These are phyloP conservation scores for Leccinum subrobustum DNA, from an alignment of 1,284 basidiomycete species.

Conservation along the genomic window DNA sequence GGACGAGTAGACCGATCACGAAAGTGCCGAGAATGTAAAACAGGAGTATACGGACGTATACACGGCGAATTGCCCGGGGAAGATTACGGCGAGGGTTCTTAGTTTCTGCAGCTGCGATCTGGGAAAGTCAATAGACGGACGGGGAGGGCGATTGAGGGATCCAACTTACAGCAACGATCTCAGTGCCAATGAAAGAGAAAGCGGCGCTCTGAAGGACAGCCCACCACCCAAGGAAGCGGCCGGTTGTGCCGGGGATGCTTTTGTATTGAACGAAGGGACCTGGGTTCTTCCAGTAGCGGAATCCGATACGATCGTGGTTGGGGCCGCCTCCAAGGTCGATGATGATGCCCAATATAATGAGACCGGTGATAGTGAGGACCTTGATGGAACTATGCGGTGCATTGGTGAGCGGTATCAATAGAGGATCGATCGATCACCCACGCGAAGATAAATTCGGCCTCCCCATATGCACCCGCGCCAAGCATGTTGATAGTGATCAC, in stretches of 20 bases:
- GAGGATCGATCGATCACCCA: slow-evolving; percentile 20
- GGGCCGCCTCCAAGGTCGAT: slow-evolving; percentile 63
- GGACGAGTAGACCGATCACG: slow-evolving; percentile 65
- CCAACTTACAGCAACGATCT: slow-evolving; percentile 69
- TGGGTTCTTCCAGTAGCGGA: slow-evolving; percentile 54
- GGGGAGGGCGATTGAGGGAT: background rate
- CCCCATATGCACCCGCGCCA: slow-evolving; percentile 52
- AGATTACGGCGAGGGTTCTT: slow-evolving; percentile 54
- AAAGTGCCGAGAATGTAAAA: slow-evolving; percentile 57
- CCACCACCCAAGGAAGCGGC: slow-evolving; percentile 56
- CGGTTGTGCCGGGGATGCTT: slow-evolving; percentile 45
- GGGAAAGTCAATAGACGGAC: slow-evolving; percentile 11
- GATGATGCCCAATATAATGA: slow-evolving; percentile 42
- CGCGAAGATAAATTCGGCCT: slow-evolving; percentile 57
- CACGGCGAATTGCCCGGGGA: slow-evolving; percentile 59
- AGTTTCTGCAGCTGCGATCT: slow-evolving; percentile 66
- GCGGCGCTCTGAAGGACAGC: slow-evolving; percentile 57
- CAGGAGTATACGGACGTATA: slow-evolving; percentile 67
- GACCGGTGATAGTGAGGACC: slow-evolving; percentile 56
- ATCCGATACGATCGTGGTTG: slow-evolving; percentile 47
- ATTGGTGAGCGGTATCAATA: background rate
- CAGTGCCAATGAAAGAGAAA: slow-evolving; percentile 75
- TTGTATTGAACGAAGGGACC: slow-evolving; percentile 52
- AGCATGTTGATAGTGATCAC: slow-evolving; percentile 68
- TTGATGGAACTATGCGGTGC: slow-evolving; percentile 51